phyloP scores from a whole-genome alignment of 1,139 yeast species.

The Suhomyces wounanorum region DNA sequence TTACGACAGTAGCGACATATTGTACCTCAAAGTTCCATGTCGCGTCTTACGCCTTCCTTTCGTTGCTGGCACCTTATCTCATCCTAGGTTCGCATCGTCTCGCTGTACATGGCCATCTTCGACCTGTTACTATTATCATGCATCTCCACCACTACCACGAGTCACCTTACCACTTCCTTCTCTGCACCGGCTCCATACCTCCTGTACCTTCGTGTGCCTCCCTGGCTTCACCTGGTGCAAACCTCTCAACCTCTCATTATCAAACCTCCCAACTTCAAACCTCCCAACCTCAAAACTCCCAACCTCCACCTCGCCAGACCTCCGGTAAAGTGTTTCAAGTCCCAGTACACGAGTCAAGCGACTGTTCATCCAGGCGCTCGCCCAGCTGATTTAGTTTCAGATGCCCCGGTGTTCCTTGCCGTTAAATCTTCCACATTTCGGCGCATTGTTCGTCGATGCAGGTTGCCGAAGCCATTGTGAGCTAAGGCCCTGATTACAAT shows the following conservation, averaged over 20 bases:
- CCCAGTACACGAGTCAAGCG: neutral
- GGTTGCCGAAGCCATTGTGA: neutral
- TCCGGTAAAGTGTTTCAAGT: neutral
- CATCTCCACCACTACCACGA: neutral
- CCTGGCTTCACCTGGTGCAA: too few species aligned
- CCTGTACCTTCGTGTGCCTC: too few species aligned
- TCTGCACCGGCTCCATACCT: neutral
- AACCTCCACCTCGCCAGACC: neutral
- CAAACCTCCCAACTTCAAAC: too few species aligned
- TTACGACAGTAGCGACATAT: neutral
- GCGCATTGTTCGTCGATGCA: constrained; percentile 1
- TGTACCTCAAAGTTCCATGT: neutral
- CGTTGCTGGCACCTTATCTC: neutral
- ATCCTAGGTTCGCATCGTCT: neutral
- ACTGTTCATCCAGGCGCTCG: neutral
- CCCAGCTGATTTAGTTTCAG: neutral
- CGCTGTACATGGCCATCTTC: neutral
- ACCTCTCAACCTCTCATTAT: too few species aligned
- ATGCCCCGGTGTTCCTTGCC: constrained; percentile 1
- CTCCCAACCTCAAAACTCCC: neutral
- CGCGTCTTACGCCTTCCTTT: neutral
- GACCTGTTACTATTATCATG: neutral
- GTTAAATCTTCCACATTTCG: neutral
- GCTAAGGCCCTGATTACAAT: constrained; percentile 1
- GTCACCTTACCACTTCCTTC: neutral